Base-by-base conservation (phyloP, 2,329 filamentous ascomycete species). In the Diplocarpon mali region DNA sequence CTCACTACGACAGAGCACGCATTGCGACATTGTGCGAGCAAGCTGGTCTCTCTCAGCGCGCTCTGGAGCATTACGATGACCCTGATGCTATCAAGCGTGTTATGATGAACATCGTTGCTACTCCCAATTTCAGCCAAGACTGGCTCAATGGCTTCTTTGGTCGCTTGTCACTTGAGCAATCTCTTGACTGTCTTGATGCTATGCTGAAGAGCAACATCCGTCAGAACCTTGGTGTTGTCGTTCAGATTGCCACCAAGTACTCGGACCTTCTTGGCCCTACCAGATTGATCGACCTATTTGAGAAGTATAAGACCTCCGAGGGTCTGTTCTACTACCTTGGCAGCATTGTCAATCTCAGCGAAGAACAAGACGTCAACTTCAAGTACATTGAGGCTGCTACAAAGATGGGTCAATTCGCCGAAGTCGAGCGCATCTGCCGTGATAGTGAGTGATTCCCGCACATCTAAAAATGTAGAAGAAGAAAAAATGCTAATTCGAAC, bases 371-470 rank as follows among this genome's bases (percentile, higher is more conserved):
- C 62, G 92, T 98, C 27, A 85, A 92, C 63, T 98, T 95, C 80
- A 98, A 98, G 73, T 98, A 98, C 67, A 95, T 98, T 48, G 90
- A 98, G 68, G 88, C 92, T 45, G 92, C 93, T 28, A 95, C 89
- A 17, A 85, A 81, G 61, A 93, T 95, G 78, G 80, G 83, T 27
- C 90, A 98, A 66, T 78, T 95, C 60, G 89, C 86, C 54, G 92
- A 98, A 62, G 92, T 98, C 15, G 90, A 98, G 73, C 85, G 92
- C 44, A 90, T 98, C 60, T 96, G 90, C 70, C 81, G 93, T 50
- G 92, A 98, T 65, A 93, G 49, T 55, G 46, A 55, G 48, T 52
- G 35, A 31, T n/a, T 34, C n/a, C 14, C 27, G 13, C 31, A 35
- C 14, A 31, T 41, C 15, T 15, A 15, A 38, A 11, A 17, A 14